These are phyloP conservation scores for Penicillium cosmopolitanum DNA, from an alignment of 495 filamentous ascomycete species.

Conservation along the genomic window DNA sequence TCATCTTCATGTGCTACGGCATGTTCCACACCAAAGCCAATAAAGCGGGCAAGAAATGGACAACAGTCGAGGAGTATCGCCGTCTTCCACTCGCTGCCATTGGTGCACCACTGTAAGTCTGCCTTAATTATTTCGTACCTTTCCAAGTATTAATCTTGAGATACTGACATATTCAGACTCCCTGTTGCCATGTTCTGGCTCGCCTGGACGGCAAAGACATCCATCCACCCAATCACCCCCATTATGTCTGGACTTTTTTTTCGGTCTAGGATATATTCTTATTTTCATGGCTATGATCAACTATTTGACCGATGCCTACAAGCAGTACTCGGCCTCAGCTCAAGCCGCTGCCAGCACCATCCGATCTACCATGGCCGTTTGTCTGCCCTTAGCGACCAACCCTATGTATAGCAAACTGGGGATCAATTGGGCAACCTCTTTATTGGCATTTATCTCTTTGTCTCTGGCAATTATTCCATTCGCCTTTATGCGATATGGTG, in stretches of 20 bases:
- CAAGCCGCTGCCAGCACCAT: constrained; percentile 43
- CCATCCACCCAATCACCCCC: constrained; percentile 52
- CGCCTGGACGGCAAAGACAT: constrained; percentile 52
- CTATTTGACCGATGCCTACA: constrained; percentile 58
- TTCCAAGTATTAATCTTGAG: not conserved
- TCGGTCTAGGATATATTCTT: constrained; percentile 54
- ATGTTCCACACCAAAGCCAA: constrained; percentile 28
- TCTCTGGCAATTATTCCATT: constrained; percentile 47
- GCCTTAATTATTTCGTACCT: not conserved
- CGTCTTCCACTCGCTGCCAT: constrained; percentile 60
- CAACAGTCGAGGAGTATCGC: constrained; percentile 57
- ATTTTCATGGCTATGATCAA: constrained; percentile 53
- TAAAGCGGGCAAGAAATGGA: constrained; percentile 26
- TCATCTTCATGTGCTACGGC: constrained; percentile 32
- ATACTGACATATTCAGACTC: constrained; percentile 30
- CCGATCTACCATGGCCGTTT: constrained; percentile 56
- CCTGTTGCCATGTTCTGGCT: constrained; percentile 63
- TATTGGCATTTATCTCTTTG: constrained; percentile 47
- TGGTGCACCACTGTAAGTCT: constrained; percentile 39
- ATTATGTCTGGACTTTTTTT: constrained; percentile 49
- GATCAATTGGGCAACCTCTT: constrained; percentile 58
- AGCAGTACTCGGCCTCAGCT: constrained; percentile 29
- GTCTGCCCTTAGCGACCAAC: constrained; percentile 60
- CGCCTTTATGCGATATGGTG: constrained; percentile 40
- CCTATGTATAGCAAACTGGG: constrained; percentile 61